Conservation (phyloP, 768 basidiomycete species). For the Leccinum uliginosum region DNA sequence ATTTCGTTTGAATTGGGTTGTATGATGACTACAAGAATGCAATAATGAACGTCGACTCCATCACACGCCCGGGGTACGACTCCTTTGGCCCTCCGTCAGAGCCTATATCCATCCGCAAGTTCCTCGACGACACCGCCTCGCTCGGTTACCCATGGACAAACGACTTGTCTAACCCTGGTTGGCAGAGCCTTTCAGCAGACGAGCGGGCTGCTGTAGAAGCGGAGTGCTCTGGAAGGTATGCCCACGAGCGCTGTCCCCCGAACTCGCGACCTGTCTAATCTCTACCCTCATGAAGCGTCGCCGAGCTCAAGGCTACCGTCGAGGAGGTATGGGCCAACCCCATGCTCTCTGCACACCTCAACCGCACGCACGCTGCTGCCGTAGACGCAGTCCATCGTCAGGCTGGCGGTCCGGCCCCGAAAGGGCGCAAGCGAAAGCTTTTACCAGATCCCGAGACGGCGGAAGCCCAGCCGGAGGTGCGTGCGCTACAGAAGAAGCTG, state of each 20-base stretch:
- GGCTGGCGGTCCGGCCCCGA: conserved; percentile 26
- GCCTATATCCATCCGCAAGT: conserved; percentile 42
- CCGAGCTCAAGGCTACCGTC: conserved; percentile 44
- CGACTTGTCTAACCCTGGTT: conserved; percentile 14
- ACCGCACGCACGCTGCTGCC: conserved; percentile 47
- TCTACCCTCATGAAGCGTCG: conserved; percentile 38
- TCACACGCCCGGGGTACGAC: conserved; percentile 34
- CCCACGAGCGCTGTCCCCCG: not conserved
- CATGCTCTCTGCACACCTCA: conserved; percentile 51
- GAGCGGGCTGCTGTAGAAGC: conserved; percentile 30
- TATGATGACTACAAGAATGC: not conserved
- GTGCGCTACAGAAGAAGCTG: conserved; percentile 46
- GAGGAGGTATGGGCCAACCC: conserved; percentile 52
- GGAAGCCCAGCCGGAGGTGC: conserved; percentile 43
- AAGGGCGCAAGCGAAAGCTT: conserved; percentile 35
- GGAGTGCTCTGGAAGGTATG: conserved; percentile 41
- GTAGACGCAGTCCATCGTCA: conserved; percentile 35
- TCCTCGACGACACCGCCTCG: conserved; percentile 34
- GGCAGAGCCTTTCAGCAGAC: conserved; percentile 24
- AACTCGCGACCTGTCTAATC: not conserved
- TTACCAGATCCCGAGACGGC: conserved; percentile 14
- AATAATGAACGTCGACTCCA: conserved; percentile 17
- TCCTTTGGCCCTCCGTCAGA: conserved; percentile 67
- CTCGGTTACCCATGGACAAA: conserved; percentile 6
- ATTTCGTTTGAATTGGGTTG: too few species aligned